Evolutionary conservation across 2,329 filamentous ascomycete genomes (phyloP).

Genomic region (Myriosclerotinia scirpicola): DNA sequence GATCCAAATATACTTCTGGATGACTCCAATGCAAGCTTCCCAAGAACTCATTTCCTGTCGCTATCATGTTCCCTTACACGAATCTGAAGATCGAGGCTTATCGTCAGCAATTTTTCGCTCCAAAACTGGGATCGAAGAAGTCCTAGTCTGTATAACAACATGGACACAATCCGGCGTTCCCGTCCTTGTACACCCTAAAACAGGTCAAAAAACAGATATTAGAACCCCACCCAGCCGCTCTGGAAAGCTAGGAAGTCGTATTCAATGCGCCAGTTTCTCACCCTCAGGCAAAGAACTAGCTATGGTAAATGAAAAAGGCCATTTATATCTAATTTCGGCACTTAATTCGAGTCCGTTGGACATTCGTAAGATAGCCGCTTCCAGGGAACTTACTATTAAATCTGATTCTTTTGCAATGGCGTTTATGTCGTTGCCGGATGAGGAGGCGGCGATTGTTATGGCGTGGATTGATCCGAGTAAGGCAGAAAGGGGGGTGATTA

Average conservation of each 20-base stretch:
- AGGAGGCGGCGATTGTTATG: conserved; percentile 43
- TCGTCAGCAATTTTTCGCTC: conserved; percentile 43
- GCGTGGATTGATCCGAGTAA: conserved; percentile 45
- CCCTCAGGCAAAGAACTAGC: conserved; percentile 43
- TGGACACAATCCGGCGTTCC: conserved; percentile 48
- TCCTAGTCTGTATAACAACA: conserved; percentile 44
- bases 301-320: conserved; percentile 46
- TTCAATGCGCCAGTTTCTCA: conserved; percentile 45
- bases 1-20: conserved; percentile 44
- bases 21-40: conserved; percentile 43
- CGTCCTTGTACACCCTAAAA: conserved; percentile 44
- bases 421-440: conserved; percentile 44
- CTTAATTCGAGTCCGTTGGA: conserved; percentile 45
- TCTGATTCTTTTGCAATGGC: conserved; percentile 44
- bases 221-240: conserved; percentile 39
- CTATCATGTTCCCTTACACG: conserved; percentile 44
- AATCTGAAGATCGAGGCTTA: conserved; percentile 46
- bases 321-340: conserved; percentile 44
- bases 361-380: conserved; percentile 42
- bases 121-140: conserved; percentile 40
- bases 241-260: conserved; percentile 43
- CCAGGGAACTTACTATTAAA: conserved; percentile 44
- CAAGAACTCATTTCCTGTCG: conserved; percentile 43
- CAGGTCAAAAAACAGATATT: conserved; percentile 43
- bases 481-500: conserved; percentile 39